These are phyloP conservation scores for Suillus ampliporus DNA, from an alignment of 768 basidiomycete genomes.

Conservation along the genomic window DNA sequence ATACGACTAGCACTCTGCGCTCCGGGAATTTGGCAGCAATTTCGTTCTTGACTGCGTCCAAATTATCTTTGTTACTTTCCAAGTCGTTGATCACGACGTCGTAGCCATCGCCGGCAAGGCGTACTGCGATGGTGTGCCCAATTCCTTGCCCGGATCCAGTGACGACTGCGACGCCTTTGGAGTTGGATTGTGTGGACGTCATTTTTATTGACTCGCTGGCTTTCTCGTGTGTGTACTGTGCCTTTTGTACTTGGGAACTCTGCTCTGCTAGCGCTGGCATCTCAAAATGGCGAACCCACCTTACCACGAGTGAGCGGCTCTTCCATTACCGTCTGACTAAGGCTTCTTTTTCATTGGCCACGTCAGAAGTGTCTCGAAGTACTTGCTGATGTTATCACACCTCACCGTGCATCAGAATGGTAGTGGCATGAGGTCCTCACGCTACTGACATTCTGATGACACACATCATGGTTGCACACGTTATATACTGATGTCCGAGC, in stretches of 20 bases:
- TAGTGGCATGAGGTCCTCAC: too few species aligned
- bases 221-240: background rate
- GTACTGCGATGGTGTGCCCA: conserved; percentile 40
- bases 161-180: conserved; percentile 37
- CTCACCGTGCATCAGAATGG: too few species aligned
- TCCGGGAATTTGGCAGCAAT: conserved; percentile 18
- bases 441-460: too few species aligned
- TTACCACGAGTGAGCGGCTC: background rate
- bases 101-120: conserved; percentile 43
- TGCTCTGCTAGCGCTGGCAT: background rate
- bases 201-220: too few species aligned
- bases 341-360: background rate
- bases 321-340: too few species aligned
- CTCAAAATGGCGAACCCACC: background rate
- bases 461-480: too few species aligned
- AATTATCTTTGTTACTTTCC: conserved; percentile 18
- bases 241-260: background rate
- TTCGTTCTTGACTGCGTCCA: conserved; percentile 22
- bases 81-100: conserved; percentile 44
- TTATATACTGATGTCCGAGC: too few species aligned
- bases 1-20: conserved; percentile 15
- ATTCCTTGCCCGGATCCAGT: conserved; percentile 40
- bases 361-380: too few species aligned
- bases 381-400: too few species aligned
- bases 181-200: background rate